These are phyloP conservation scores for Danielia reshetovae DNA, from an alignment of 805 yeast species.

Conservation along the genomic window DNA sequence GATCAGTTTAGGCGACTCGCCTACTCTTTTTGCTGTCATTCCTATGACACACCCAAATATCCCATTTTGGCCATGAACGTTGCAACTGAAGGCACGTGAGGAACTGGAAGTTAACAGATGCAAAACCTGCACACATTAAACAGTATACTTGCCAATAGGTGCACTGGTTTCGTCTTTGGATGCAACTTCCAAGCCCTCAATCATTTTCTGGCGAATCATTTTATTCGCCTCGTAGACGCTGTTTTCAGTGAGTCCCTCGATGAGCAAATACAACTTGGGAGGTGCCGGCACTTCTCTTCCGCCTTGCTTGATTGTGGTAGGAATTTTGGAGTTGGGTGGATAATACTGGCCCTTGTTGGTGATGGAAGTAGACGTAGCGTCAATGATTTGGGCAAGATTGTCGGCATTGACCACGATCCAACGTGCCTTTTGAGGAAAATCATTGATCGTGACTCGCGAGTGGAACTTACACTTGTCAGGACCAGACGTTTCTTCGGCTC, in stretches of 20 bases:
- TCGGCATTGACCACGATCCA: conserved; percentile 74
- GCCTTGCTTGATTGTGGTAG: conserved; percentile 50
- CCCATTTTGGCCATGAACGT: too few relatives aligned
- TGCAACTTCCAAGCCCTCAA: conserved; percentile 52
- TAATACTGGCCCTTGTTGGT: conserved; percentile 80
- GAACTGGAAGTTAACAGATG: too few relatives aligned
- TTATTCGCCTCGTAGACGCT: conserved; percentile 59
- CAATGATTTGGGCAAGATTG: conserved; percentile 59
- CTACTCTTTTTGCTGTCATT: too few relatives aligned
- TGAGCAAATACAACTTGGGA: conserved; percentile 69
- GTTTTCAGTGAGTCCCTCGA: conserved; percentile 67
- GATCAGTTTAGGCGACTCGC: too few relatives aligned
- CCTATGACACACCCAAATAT: too few relatives aligned
- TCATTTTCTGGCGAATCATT: conserved; percentile 49
- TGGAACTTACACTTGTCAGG: conserved; percentile 56
- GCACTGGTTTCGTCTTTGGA: conserved; percentile 40
- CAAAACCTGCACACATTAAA: conserved; percentile 19
- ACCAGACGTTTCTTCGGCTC: conserved; percentile 50
- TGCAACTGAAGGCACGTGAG: too few relatives aligned
- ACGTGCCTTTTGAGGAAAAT: conserved; percentile 75
- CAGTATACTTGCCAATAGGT: conserved; percentile 48
- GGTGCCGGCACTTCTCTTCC: conserved; percentile 49
- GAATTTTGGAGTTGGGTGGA: conserved; percentile 32
- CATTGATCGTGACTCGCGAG: conserved; percentile 75
- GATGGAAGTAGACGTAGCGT: conserved; percentile 68